Evolutionary conservation across 305 asterid species (phyloP).

Genomic region (Caryopteris hybrid): DNA sequence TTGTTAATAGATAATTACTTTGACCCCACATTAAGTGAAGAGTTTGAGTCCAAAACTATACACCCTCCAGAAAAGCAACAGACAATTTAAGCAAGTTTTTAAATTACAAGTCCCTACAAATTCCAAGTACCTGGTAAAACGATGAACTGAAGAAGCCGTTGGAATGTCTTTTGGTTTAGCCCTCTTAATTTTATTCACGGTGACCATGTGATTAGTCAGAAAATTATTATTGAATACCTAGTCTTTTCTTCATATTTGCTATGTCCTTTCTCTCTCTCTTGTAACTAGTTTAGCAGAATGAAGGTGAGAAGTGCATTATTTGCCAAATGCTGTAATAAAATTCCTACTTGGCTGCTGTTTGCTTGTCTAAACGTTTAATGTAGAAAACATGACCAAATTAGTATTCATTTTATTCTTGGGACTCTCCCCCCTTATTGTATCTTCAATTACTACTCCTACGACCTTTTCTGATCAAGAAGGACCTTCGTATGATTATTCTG

Average conservation of each 20-base stretch:
- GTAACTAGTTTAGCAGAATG: constrained; percentile 1
- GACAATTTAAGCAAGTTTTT: constrained; percentile 12
- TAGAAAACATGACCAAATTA: constrained; percentile 18
- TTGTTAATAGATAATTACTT: constrained; percentile 1
- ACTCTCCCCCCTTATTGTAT: constrained; percentile 13
- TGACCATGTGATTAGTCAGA: background rate
- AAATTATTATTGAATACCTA: too few species aligned
- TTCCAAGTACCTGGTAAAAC: constrained; percentile 12
- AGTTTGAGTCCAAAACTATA: constrained; percentile 14
- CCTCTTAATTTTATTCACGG: background rate
- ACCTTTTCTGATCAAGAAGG: constrained; percentile 11
- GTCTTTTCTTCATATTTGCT: background rate
- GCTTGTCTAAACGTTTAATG: too few species aligned
- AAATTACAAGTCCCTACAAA: constrained; percentile 6
- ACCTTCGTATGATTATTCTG: constrained; percentile 31
- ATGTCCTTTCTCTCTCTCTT: background rate
- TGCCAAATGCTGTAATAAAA: too few species aligned
- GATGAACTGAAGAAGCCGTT: constrained; percentile 14
- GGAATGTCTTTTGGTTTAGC: constrained; percentile 2
- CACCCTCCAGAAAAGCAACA: constrained; percentile 18
- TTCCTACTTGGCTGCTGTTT: too few species aligned
- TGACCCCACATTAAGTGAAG: constrained; percentile 12
- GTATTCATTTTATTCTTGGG: constrained; percentile 10
- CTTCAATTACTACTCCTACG: constrained; percentile 23
- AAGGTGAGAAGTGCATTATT: too few species aligned